Evolutionary conservation across 306 rosid genomes (phyloP), one percentile per base, ranked within the genome.

Genomic region (Medicago lupulina): DNA sequence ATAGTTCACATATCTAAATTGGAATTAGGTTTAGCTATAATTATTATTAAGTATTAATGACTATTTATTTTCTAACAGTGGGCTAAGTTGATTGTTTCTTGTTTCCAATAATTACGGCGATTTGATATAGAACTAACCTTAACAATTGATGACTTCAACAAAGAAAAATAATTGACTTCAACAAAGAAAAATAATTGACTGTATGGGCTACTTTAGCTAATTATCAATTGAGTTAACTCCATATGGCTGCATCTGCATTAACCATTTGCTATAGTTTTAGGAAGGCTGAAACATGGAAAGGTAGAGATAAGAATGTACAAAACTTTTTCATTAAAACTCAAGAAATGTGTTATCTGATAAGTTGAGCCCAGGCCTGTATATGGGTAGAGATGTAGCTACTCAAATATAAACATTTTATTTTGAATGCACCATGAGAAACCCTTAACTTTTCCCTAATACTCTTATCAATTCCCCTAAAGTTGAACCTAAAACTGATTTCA

Each of bases 21-120:
- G 53, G 75, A 57, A 72, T 76, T 28, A n/a, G 36, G 39, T 55
- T 68, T 65, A 55, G 66, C 49, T 73, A 54, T 79, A 49, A 70
- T 36, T 18, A 28, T 19, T 47, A 47, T 47, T 47, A 63, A 61
- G 31, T 34, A n/a, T 47, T 34, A 13, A 12, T 66, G 63, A 12
- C 18, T 82, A 31, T 67, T 44, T 70, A n/a, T 36, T 75, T 44
- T 70, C 64, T 21, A 9, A 17, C 36, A 8, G 60, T 17, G 64
- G 55, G 11, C 34, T 8, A 14, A 62, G 23, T 64, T 69, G 65
- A 83, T 60, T 28, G 21, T 36, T 16, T 41, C 9, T 65, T 39
- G 39, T 59, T 74, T 63, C 23, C 50, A 34, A 75, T 68, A 67
- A 51, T 74, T 7, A 17, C 68, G 11, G 9, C 8, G 31, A 12